Base-by-base conservation (phyloP, 352 stramenopile genomes). In the Peronospora belbahrii region DNA sequence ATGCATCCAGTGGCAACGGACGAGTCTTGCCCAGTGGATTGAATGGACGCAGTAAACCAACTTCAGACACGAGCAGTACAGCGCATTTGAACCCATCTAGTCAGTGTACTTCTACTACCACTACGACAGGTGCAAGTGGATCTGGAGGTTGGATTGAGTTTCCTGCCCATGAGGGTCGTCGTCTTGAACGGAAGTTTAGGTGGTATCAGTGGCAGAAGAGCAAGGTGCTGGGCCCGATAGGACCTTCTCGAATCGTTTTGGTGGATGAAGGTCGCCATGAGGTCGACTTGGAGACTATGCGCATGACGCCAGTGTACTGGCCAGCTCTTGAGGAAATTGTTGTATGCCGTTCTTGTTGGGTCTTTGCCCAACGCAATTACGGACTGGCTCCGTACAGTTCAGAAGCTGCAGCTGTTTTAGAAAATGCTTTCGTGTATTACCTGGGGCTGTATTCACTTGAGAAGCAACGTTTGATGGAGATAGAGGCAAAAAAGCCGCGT, bases 251-350 rank as follows among this genome's bases (percentile, higher is more conserved):
- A 10, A 64, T 86, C 18, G 83, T 94, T 6, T 15, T 88, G 3
- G 83, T 94, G 0, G 80, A 94, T 41, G 73, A 91, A 77, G 83
- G 83, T 4, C 74, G 80, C 6, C 65, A 88, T 48, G 78, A 92
- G 44, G 83, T 94, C 9, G 74, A 78, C 27, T 42, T 94, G 23
- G 74, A 86, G 20, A 74, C 59, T 0, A 88, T 90, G 77, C 58
- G 59, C 10, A 90, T 92, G 74, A 85, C 39, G 32, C 75, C 77
- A 0, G 75, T 94, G 37, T 94, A 92, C 41, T 94, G 83, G 83
- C 60, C 67, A 4, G 58, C 66, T 4, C 46, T 89, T 3, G 80
- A 89, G 41, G 71, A 79, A 48, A 69, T 80, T 45, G 40, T 80
- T 27, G 74, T 90, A 22, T 74, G 78, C 39, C 74, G 77, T 10